Evolutionary conservation across 164 flowering plant species (phyloP).

Genomic region (Warburgia ugandensis): DNA sequence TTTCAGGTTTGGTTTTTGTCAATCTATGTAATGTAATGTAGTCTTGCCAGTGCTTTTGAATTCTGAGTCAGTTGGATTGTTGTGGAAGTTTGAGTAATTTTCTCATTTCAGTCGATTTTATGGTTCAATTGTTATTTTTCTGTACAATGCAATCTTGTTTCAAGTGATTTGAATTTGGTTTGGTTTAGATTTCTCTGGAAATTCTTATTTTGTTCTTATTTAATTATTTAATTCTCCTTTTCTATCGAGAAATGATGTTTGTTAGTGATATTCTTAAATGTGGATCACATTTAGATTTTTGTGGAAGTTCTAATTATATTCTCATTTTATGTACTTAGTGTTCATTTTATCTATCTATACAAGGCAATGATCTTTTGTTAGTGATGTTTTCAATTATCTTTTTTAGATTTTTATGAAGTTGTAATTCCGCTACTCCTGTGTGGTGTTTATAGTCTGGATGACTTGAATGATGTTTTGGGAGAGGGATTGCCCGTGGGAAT

Average conservation of each 20-base stretch:
- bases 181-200: not conserved
- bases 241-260: not conserved
- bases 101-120: not conserved
- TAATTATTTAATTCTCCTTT: no score
- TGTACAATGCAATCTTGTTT: not conserved
- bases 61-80: not conserved
- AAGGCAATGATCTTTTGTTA: not conserved
- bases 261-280: no score
- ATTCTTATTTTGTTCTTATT: not conserved
- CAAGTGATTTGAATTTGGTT: not conserved
- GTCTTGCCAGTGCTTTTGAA: not conserved
- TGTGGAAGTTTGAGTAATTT: not conserved
- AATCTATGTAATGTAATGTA: no score
- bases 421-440: no score
- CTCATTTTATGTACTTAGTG: not conserved
- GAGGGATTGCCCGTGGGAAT: conserved; percentile 66
- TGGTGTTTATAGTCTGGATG: conserved; percentile 14
- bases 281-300: not conserved
- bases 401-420: not conserved
- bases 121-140: not conserved
- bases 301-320: not conserved
- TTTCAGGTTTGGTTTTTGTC: conserved; percentile 35
- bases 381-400: not conserved
- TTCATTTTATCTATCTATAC: no score
- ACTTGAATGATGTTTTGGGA: conserved; percentile 39